Evolutionary conservation across 2,329 filamentous ascomycete species (phyloP).

Genomic region (Xylaria sp.): DNA sequence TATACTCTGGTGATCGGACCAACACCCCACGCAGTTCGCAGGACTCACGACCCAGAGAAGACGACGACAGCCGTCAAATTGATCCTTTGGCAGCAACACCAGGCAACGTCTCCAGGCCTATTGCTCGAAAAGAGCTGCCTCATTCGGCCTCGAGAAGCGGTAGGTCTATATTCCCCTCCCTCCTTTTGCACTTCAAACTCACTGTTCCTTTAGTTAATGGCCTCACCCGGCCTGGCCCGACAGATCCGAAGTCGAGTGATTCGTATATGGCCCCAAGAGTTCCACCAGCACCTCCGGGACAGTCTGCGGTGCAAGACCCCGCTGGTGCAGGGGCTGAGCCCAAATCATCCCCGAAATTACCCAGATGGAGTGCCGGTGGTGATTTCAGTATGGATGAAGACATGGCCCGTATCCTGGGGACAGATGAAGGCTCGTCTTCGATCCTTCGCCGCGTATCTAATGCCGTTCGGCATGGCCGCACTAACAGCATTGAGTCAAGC

Average conservation of each 20-base stretch:
- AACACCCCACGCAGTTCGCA: slow-evolving; percentile 65
- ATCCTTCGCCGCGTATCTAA: slow-evolving; percentile 91
- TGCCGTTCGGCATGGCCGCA: slow-evolving; percentile 91
- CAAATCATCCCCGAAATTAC: slow-evolving; percentile 72
- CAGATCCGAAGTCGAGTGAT: slow-evolving; percentile 59
- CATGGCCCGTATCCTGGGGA: slow-evolving; percentile 86
- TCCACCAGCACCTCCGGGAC: slow-evolving; percentile 63
- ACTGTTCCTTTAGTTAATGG: slow-evolving; percentile 51
- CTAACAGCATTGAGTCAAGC: slow-evolving; percentile 76
- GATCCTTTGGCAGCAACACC: slow-evolving; percentile 57
- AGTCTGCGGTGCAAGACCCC: slow-evolving; percentile 59
- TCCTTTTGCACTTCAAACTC: slow-evolving; percentile 28
- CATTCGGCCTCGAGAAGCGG: slow-evolving; percentile 54
- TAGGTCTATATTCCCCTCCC: slow-evolving; percentile 49
- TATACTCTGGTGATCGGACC: slow-evolving; percentile 51
- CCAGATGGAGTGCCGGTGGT: slow-evolving; percentile 80
- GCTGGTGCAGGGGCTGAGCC: slow-evolving; percentile 54
- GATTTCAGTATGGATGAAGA: slow-evolving; percentile 97
- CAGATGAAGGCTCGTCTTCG: slow-evolving; percentile 79
- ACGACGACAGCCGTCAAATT: slow-evolving; percentile 59
- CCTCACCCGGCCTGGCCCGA: slow-evolving; percentile 45
- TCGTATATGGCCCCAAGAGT: slow-evolving; percentile 68
- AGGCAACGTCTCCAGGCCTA: slow-evolving; percentile 57
- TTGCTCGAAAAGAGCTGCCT: slow-evolving; percentile 73
- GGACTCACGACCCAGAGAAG: slow-evolving; percentile 67